Conservation (phyloP, 202 grass and related monocot species). For the Bolboschoenoplectus hybrid region DNA sequence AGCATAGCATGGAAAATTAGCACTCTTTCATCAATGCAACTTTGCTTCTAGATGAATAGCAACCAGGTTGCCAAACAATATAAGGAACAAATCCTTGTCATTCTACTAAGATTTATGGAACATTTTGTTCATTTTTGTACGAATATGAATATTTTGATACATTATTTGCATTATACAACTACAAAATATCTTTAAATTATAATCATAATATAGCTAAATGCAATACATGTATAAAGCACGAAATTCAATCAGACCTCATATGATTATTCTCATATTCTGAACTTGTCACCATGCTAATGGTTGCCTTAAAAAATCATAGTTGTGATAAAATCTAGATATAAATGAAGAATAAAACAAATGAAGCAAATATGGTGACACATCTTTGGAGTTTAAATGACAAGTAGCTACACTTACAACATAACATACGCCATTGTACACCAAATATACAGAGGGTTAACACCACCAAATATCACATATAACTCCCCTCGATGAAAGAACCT, state of each 20-base stretch:
- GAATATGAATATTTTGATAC: background rate
- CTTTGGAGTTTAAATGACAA: constrained; percentile 24
- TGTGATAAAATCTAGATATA: background rate
- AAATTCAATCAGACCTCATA: no score
- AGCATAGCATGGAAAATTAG: background rate
- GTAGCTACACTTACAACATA: constrained; percentile 55
- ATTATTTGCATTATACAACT: background rate
- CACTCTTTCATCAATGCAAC: no score
- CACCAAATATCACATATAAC: constrained; percentile 30
- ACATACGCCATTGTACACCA: constrained; percentile 73
- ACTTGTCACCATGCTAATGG: background rate
- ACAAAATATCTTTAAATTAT: background rate
- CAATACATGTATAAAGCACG: no score
- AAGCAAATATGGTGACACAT: constrained; percentile 13
- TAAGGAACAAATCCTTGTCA: no score
- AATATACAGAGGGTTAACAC: constrained; percentile 66
- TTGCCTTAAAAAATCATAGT: background rate
- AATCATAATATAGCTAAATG: background rate
- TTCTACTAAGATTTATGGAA: background rate
- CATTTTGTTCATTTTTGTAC: background rate
- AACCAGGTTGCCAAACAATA: no score
- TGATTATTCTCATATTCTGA: background rate
- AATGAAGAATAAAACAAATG: background rate
- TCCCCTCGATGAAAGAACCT: constrained; percentile 44
- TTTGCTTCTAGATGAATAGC: no score